Percentiles rank a stretch among this genome's conserved stretches.
These are phyloP conservation scores for Vitis amurensis DNA, from an alignment of 164 flowering plant species.

Conservation along the genomic window DNA sequence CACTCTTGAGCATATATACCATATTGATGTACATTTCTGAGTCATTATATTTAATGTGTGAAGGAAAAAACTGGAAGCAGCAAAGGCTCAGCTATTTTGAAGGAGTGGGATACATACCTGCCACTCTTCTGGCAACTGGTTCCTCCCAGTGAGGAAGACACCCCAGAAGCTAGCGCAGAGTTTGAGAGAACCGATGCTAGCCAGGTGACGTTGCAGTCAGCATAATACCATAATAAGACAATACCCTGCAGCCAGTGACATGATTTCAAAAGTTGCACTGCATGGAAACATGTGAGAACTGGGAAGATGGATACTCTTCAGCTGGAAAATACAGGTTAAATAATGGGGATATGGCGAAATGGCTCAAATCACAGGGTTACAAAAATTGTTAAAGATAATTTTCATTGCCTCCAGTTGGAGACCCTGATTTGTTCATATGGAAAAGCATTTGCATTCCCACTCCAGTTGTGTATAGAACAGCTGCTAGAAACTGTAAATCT, in stretches of 20 bases:
- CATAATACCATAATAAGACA: constrained; percentile 12
- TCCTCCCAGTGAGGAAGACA: constrained; percentile 99
- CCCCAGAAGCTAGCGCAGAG: constrained; percentile 87
- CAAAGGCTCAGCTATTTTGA: constrained; percentile 72
- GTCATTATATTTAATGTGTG: constrained; percentile 6
- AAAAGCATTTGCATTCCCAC: constrained; percentile 1
- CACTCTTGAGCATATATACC: too few relatives aligned
- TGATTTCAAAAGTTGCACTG: background rate
- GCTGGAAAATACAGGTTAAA: background rate
- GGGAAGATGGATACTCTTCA: background rate
- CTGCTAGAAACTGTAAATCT: too few relatives aligned
- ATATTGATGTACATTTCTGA: too few relatives aligned
- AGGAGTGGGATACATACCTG: constrained; percentile 88
- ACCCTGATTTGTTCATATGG: background rate
- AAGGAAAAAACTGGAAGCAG: constrained; percentile 97
- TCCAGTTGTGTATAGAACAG: too few relatives aligned
- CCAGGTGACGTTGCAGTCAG: constrained; percentile 66
- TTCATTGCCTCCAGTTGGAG: background rate
- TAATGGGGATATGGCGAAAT: background rate
- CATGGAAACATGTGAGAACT: background rate
- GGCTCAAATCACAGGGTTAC: background rate
- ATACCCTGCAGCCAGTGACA: background rate
- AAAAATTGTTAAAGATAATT: background rate
- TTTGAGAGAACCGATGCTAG: constrained; percentile 46
- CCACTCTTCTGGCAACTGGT: constrained; percentile 96